phyloP scores from a whole-genome alignment of 148 eudicot genomes.

The Dysphania ambrosioides region DNA sequence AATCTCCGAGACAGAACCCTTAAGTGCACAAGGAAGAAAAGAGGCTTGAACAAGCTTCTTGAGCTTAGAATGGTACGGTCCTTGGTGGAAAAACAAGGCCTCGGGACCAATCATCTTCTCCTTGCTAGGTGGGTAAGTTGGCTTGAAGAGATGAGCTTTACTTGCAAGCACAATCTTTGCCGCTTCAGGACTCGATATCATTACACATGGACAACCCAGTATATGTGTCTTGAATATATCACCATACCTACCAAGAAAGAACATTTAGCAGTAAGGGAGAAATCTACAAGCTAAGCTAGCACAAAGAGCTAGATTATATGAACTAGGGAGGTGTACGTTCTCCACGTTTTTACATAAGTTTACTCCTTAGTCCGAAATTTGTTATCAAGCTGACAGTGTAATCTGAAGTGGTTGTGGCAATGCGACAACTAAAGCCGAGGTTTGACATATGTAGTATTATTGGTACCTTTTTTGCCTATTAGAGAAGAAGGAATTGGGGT shows the following conservation, averaged over 20 bases:
- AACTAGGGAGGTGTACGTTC: too few species aligned
- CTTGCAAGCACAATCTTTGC: constrained; percentile 58
- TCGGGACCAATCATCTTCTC: constrained; percentile 75
- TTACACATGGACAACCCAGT: constrained; percentile 91
- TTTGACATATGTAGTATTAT: neutral
- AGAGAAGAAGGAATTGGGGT: constrained; percentile 81
- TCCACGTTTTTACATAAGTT: too few species aligned
- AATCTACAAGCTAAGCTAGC: neutral
- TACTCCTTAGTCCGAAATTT: neutral
- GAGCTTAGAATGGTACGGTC: constrained; percentile 60
- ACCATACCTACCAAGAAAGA: constrained; percentile 50
- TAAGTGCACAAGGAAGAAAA: constrained; percentile 50
- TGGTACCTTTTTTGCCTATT: constrained; percentile 47
- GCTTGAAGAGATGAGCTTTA: constrained; percentile 78
- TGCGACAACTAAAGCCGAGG: neutral
- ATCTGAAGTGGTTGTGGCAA: neutral
- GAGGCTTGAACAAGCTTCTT: constrained; percentile 61
- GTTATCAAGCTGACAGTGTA: neutral
- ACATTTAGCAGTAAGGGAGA: neutral
- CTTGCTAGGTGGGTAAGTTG: constrained; percentile 84
- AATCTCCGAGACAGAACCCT: constrained; percentile 35
- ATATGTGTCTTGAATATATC: constrained; percentile 76
- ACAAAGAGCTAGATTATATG: neutral
- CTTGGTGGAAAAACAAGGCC: constrained; percentile 89
- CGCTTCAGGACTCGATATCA: constrained; percentile 91